Evolutionary conservation across 2,329 filamentous ascomycete genomes (phyloP).

Genomic region (Zymoseptoria passerinii): DNA sequence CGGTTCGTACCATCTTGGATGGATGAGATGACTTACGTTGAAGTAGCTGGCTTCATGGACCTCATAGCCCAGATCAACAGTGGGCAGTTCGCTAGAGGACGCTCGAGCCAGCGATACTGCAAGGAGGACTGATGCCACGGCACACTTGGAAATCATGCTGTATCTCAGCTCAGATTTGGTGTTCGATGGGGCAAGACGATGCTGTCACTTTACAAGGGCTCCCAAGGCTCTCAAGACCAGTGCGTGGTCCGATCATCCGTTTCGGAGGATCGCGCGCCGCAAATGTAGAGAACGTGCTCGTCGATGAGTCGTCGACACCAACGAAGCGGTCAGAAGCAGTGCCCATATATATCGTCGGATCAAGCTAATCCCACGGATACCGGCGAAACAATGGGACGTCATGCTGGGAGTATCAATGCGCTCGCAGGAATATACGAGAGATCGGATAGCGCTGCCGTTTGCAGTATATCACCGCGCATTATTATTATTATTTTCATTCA

Average conservation of each 20-base stretch:
- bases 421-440: too few relatives aligned
- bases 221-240: not conserved
- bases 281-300: not conserved
- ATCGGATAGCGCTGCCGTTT: too few relatives aligned
- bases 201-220: too few relatives aligned
- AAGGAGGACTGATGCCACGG: not conserved
- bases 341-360: too few relatives aligned
- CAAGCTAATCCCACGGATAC: too few relatives aligned
- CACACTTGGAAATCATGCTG: not conserved
- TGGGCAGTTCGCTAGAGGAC: conserved; percentile 26
- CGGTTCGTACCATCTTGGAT: not conserved
- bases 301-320: not conserved
- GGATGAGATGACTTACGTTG: conserved; percentile 29
- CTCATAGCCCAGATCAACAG: conserved; percentile 48
- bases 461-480: too few relatives aligned
- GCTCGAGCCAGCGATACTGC: not conserved
- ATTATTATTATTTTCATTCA: too few relatives aligned
- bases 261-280: too few relatives aligned
- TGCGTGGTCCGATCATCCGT: not conserved
- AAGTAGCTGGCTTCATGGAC: conserved; percentile 41
- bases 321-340: not conserved
- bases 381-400: too few relatives aligned
- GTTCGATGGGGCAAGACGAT: not conserved
- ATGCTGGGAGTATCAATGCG: too few relatives aligned
- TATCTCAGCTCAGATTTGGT: not conserved